Evolutionary conservation across 148 eudicot species (phyloP).

Genomic region (Persicaria maculosa): DNA sequence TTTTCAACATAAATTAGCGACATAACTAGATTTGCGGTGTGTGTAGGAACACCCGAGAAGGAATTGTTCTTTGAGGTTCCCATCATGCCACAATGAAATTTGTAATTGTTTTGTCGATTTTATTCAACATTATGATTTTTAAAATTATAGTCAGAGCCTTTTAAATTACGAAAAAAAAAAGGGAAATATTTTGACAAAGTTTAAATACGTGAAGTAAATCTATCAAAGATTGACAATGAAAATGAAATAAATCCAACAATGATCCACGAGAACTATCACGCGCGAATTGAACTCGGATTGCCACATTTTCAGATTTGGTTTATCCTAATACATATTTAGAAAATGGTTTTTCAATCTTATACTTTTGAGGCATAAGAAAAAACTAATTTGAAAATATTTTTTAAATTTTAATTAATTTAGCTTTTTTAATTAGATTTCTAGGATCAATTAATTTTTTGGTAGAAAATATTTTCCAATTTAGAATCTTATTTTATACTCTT

Average conservation of each 20-base stretch:
- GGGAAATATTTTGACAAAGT: not conserved
- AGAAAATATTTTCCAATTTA: too few relatives aligned
- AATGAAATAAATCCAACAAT: not conserved
- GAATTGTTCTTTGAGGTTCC: not conserved
- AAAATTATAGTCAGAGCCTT: too few relatives aligned
- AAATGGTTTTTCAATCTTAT: too few relatives aligned
- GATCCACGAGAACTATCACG: not conserved
- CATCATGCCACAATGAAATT: not conserved
- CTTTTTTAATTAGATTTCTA: too few relatives aligned
- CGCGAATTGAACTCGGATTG: not conserved
- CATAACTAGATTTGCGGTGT: too few relatives aligned
- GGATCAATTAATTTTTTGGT: too few relatives aligned
- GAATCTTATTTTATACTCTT: too few relatives aligned
- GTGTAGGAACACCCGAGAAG: too few relatives aligned
- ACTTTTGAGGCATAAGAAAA: too few relatives aligned
- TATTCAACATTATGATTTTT: not conserved
- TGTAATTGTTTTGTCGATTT: not conserved
- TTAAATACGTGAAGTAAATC: not conserved
- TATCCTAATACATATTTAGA: not conserved
- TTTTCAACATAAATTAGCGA: too few relatives aligned
- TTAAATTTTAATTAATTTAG: too few relatives aligned
- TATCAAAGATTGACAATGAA: slow-evolving; percentile 1
- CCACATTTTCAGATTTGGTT: not conserved
- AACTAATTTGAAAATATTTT: too few relatives aligned
- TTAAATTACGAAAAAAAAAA: not conserved